These are phyloP conservation scores for Penicillium egyptiacum DNA, from an alignment of 495 filamentous ascomycete species.

Conservation along the genomic window DNA sequence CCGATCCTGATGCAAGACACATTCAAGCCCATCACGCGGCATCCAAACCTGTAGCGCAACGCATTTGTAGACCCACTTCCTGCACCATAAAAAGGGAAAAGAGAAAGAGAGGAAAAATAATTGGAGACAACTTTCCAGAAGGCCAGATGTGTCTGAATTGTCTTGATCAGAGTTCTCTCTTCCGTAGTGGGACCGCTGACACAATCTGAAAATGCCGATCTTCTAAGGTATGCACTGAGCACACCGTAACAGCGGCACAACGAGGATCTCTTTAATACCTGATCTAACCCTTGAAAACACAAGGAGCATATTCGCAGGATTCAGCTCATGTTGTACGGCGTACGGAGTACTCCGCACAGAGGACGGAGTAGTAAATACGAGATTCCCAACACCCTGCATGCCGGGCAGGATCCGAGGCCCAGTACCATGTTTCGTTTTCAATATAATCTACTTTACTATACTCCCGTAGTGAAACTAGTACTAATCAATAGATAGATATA, in stretches of 20 bases:
- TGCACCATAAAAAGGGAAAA: slow-evolving; percentile 24
- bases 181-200: slow-evolving; percentile 24
- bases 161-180: slow-evolving; percentile 1
- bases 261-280: background rate
- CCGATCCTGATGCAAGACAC: slow-evolving; percentile 19
- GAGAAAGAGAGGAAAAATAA: slow-evolving; percentile 13
- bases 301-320: background rate
- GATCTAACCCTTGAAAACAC: background rate
- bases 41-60: slow-evolving; percentile 23
- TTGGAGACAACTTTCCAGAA: slow-evolving; percentile 25
- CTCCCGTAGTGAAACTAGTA: background rate
- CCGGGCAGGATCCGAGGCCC: slow-evolving; percentile 13
- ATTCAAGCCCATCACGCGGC: slow-evolving; percentile 20
- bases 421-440: slow-evolving; percentile 5
- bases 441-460: background rate
- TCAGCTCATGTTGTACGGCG: background rate
- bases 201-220: slow-evolving; percentile 27
- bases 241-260: slow-evolving; percentile 15
- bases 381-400: slow-evolving; percentile 13
- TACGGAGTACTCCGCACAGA: background rate
- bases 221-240: slow-evolving; percentile 20
- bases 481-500: background rate
- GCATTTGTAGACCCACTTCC: slow-evolving; percentile 29
- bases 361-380: slow-evolving; percentile 5
- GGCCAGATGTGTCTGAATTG: slow-evolving; percentile 15